A percentile compares a stretch with the other conserved stretches of the same genome.
Conservation (phyloP, 805 yeast species). For the Candida yuanshanica region DNA sequence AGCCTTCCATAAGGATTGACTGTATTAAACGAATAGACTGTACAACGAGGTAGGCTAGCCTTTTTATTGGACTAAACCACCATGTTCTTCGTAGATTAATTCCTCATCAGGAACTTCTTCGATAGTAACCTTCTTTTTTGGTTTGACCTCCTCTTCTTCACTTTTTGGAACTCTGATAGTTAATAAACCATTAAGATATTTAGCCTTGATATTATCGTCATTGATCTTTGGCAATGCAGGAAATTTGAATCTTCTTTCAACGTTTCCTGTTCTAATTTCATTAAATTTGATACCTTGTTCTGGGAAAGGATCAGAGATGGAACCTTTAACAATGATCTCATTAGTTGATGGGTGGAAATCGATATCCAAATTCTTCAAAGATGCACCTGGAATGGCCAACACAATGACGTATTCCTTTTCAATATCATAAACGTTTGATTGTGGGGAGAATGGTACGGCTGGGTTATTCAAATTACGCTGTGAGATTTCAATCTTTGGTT, state of each 20-base stretch:
- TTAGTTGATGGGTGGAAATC: conserved; percentile 55
- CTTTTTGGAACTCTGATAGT: conserved; percentile 47
- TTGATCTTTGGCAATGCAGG: conserved; percentile 47
- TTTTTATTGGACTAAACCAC: conserved; percentile 13
- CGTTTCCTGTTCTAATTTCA: conserved; percentile 51
- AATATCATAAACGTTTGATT: conserved; percentile 51
- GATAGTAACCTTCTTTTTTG: conserved; percentile 39
- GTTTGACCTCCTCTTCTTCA: conserved; percentile 28
- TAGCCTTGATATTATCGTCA: conserved; percentile 50
- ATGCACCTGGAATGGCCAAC: conserved; percentile 55
- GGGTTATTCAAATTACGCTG: conserved; percentile 21
- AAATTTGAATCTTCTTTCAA: conserved; percentile 51
- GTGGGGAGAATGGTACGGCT: conserved; percentile 50
- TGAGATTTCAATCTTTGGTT: conserved; percentile 25
- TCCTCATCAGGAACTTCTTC: conserved; percentile 48
- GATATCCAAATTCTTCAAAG: conserved; percentile 44
- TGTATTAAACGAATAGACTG: not conserved
- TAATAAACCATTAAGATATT: conserved; percentile 47
- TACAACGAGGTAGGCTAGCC: too few species aligned
- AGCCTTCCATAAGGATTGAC: not conserved
- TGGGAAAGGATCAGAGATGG: conserved; percentile 22
- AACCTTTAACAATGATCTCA: conserved; percentile 49
- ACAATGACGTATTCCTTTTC: conserved; percentile 40
- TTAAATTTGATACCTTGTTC: conserved; percentile 32
- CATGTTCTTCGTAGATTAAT: conserved; percentile 32